These are phyloP conservation scores for Ilyonectria destructans DNA, from an alignment of 2,329 filamentous ascomycete genomes.

Conservation along the genomic window DNA sequence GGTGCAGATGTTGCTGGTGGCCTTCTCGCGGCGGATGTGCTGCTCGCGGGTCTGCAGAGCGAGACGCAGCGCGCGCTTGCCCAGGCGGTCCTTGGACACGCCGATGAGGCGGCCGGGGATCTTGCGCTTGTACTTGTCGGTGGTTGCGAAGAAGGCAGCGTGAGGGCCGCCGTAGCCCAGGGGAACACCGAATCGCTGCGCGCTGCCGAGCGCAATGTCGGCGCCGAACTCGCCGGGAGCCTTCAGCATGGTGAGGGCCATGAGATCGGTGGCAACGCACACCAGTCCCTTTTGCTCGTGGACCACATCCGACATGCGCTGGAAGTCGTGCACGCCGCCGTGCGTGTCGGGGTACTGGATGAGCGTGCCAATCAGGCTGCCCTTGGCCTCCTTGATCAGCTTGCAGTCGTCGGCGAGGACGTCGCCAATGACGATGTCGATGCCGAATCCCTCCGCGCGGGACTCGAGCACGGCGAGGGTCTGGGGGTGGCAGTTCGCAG, in stretches of 20 bases:
- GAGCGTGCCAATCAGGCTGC: slow-evolving; percentile 89
- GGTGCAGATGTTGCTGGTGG: slow-evolving; percentile 97
- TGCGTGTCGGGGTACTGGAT: slow-evolving; percentile 95
- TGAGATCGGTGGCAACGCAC: slow-evolving; percentile 89
- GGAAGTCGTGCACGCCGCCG: slow-evolving; percentile 86
- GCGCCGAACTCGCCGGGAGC: slow-evolving; percentile 95
- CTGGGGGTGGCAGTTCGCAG: slow-evolving; percentile 86
- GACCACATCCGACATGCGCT: slow-evolving; percentile 79
- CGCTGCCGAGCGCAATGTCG: slow-evolving; percentile 93
- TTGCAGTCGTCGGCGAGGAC: slow-evolving; percentile 77
- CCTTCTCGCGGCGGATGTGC: slow-evolving; percentile 96
- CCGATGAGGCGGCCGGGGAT: slow-evolving; percentile 93
- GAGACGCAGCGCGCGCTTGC: slow-evolving; percentile 72
- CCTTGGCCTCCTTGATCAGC: slow-evolving; percentile 81
- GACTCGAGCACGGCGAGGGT: slow-evolving; percentile 88
- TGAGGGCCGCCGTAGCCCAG: slow-evolving; percentile 95
- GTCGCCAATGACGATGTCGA: slow-evolving; percentile 83
- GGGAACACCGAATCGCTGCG: slow-evolving; percentile 92
- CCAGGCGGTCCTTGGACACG: slow-evolving; percentile 90
- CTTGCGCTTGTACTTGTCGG: slow-evolving; percentile 92
- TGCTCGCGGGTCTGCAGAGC: slow-evolving; percentile 95
- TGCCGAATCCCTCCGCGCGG: slow-evolving; percentile 90
- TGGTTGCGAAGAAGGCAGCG: slow-evolving; percentile 89
- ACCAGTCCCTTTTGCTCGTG: slow-evolving; percentile 86
- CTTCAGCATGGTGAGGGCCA: slow-evolving; percentile 89